A percentile compares a stretch with the other conserved stretches of the same genome.
phyloP scores from a whole-genome alignment of 805 yeast genomes.

The Suhomyces xylopsoci region DNA sequence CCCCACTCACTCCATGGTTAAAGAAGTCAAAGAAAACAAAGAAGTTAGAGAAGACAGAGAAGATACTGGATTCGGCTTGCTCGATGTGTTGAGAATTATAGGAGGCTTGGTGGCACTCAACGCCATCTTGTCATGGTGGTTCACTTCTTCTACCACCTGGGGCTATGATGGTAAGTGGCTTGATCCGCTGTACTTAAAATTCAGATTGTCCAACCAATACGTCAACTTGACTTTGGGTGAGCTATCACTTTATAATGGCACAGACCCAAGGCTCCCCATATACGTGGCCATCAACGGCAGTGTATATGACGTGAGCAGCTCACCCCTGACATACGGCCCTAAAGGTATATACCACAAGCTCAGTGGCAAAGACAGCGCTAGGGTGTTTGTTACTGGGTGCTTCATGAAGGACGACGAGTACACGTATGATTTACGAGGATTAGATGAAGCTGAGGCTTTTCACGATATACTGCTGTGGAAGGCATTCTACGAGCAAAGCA shows the following conservation, averaged over 20 bases:
- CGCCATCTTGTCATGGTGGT: constrained; percentile 51
- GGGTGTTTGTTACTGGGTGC: constrained; percentile 73
- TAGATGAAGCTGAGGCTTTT: constrained; percentile 41
- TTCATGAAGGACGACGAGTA: constrained; percentile 50
- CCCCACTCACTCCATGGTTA: not conserved
- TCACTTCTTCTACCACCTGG: constrained; percentile 60
- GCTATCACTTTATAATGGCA: constrained; percentile 51
- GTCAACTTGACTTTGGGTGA: constrained; percentile 42
- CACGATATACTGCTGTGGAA: constrained; percentile 52
- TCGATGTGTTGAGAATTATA: constrained; percentile 44
- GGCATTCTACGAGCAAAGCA: constrained; percentile 41
- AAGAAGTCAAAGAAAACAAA: not conserved
- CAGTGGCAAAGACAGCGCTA: constrained; percentile 64
- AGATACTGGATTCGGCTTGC: constrained; percentile 18
- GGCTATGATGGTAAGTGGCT: constrained; percentile 53
- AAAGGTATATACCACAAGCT: constrained; percentile 53
- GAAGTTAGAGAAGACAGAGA: not conserved
- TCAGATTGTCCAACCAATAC: constrained; percentile 14
- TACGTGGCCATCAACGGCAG: constrained; percentile 58
- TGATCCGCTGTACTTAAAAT: constrained; percentile 40
- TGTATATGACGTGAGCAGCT: constrained; percentile 61
- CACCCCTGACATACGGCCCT: constrained; percentile 54
- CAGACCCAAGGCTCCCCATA: constrained; percentile 46
- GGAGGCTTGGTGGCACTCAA: constrained; percentile 48
- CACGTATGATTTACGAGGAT: constrained; percentile 65